Evolutionary conservation across 2,329 filamentous ascomycete genomes (phyloP), one percentile per base, ranked within the genome.

Genomic region (Colletotrichum tropicale): DNA sequence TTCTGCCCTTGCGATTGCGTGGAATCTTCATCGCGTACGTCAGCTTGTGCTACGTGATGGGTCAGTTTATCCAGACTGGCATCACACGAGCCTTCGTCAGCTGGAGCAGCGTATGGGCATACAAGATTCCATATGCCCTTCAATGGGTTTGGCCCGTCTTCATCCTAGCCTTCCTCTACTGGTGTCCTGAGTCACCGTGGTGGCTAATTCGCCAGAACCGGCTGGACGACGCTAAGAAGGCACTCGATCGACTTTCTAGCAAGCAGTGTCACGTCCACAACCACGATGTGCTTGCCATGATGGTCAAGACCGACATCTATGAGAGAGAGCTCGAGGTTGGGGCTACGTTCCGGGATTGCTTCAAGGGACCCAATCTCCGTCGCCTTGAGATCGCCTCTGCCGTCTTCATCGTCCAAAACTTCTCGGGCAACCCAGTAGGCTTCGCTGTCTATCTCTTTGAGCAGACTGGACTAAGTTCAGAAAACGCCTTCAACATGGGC

Each of bases 71-170:
- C 36, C 81, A 82, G 2, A 81, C 83, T 1, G 84, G 84, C 0
- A 84, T 87, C 8, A 80, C 86, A 12, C 81, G 82, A 48, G 82
- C 78, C 34, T 80, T 87, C 30, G 67, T 85, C 5, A 66, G 79
- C n/a, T 79, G 81, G 16, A 77, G 79, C 3, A 81, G 82, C 24
- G 68, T 87, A 68, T 89, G 86, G 85, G 84, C 85, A 0, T 90
- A 87, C 77, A 82, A 85, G 10, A 87, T 86, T 16, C 87, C 88
- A 0, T 89, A 87, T 71, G 87, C 84, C 2, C 69, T 89, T 0
- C 87, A 89, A 75, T 89, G 88, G 88, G 78, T 85, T 5, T 90
- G 86, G 84, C 87, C 87, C 0, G 80, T 85, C 2, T 80, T 86
- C n/a, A 52, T 52, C n/a, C 43, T 52, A 10, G 3, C 43, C 43